Evolutionary conservation across 1,284 basidiomycete species (phyloP), one percentile per base, ranked within the genome.

Genomic region (Dichomitus squalens): DNA sequence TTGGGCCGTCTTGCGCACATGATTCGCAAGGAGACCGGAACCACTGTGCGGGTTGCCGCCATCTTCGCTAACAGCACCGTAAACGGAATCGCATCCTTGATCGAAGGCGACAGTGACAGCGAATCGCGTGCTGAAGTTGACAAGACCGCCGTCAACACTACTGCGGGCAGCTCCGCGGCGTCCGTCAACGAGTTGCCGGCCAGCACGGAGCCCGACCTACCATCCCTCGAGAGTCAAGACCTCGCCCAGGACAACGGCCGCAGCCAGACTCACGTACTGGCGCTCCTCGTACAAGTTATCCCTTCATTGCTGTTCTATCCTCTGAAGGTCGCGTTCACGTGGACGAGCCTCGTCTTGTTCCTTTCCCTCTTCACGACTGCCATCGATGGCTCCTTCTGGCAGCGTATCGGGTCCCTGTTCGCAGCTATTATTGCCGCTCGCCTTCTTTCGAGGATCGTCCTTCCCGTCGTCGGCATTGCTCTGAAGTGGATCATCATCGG

Each of bases 401-500:
- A 70, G 14, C 71, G 73, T 6, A 61, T 76, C 29, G 65, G 61
- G 8, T 67, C 72, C 0, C 67, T 79, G 1, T 46, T 78, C 7
- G 53, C 64, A 2, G 67, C 76, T 3, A 73, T 79, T 53, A 33
- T 74, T 31, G 62, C 64, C 34, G 75, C 76, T 1, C 68, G 76
- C 20, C 35, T 73, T 7, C 52, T 59, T 3, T 67, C 68, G 11
- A 68, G 74, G 7, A 68, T 75, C 39, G 49, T 76, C 8, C 72
- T 70, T 38, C 79, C 79, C 1, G 34, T 79, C 21, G 55, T 65
- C 3, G 71, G 75, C 1, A 76, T 79, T 49, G 23, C 69, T 7
- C 75, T 79, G 70, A 79, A 80, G 52, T 80, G 79, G 78, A 43
- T 74, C 20, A 69, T 79, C 50, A 78, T 80, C 46, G 77, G 78